Evolutionary conservation across 164 flowering plant species (phyloP), one percentile per base, ranked within the genome.

Genomic region (Paratinospora sagittata): DNA sequence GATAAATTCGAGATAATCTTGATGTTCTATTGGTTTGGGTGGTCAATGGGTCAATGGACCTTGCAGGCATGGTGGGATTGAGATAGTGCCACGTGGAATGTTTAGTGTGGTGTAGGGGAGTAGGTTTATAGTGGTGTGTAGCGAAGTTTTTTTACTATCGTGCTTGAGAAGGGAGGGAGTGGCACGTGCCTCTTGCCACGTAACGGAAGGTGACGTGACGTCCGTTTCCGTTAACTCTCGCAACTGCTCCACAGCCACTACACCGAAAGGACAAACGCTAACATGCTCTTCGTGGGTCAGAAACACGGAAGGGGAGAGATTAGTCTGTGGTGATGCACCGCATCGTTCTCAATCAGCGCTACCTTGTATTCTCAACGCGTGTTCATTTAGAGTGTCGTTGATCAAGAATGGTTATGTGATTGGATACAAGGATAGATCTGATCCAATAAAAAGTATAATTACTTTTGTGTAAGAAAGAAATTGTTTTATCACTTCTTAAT

Each of bases 191-290:
- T 23, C n/a, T 0, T 17, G 43, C 70, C 68, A 75, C 63, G 79
- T 63, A 74, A 72, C 72, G 61, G 71, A 70, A 73, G 71, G 8
- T 36, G 47, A 3, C 24, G 45, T 73, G 81, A 76, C 78, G 83
- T 41, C 55, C 30, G 39, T 43, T 72, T 78, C 79, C 77, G 77
- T 76, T 74, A 63, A 72, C 61, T 66, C 70, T 70, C 65, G 66
- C 79, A 81, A 76, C 83, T 78, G 79, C 79, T 74, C 76, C 81
- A 68, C 64, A 49, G 62, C 36, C 58, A 9, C 30, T 16, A 11
- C 60, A n/a, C 63, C 47, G 5, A 65, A 36, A 65, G 47, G 76
- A 74, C 76, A 69, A 74, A 63, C 68, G 16, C 76, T 74, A 74
- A 10, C 62, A 73, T 67, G 70, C 34, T 73, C 19, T 61, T 60